Conservation (phyloP, 1,284 basidiomycete genomes). For the Taiwanofungus camphoratus region DNA sequence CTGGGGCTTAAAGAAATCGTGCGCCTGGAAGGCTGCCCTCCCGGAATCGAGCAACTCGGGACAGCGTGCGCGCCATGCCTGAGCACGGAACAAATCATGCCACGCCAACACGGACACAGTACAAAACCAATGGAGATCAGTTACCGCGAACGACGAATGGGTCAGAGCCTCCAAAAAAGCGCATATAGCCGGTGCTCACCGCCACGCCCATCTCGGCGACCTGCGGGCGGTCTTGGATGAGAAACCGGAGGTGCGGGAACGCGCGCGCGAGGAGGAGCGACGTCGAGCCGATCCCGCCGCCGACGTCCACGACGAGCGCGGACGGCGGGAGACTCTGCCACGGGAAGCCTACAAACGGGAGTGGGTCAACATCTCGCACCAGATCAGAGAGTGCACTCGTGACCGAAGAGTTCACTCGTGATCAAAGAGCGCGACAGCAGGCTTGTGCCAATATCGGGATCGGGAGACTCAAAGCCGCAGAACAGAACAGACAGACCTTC, state of each 20-base stretch:
- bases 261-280: slow-evolving; percentile 59
- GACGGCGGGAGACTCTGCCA: slow-evolving; percentile 53
- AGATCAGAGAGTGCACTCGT: too few relatives aligned
- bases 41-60: slow-evolving; percentile 56
- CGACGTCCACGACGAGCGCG: slow-evolving; percentile 60
- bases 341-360: slow-evolving; percentile 49
- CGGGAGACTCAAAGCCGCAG: neutral
- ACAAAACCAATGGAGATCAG: too few relatives aligned
- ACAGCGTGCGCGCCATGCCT: slow-evolving; percentile 57
- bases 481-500: slow-evolving; percentile 33
- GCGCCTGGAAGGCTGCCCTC: slow-evolving; percentile 57
- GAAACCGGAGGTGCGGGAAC: slow-evolving; percentile 48
- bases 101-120: too few relatives aligned
- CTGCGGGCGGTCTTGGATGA: slow-evolving; percentile 64
- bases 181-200: slow-evolving; percentile 23
- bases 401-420: too few relatives aligned
- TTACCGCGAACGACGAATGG: neutral
- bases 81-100: neutral
- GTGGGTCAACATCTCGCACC: too few relatives aligned
- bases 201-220: slow-evolving; percentile 58
- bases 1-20: slow-evolving; percentile 69
- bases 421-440: slow-evolving; percentile 7
- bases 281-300: slow-evolving; percentile 71
- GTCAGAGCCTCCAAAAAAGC: neutral
- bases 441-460: neutral